Percentiles rank a stretch among this genome's conserved stretches.
These are phyloP conservation scores for Plasmodium billcollinsi DNA, from an alignment of 169 alveolate species.

Conservation along the genomic window DNA sequence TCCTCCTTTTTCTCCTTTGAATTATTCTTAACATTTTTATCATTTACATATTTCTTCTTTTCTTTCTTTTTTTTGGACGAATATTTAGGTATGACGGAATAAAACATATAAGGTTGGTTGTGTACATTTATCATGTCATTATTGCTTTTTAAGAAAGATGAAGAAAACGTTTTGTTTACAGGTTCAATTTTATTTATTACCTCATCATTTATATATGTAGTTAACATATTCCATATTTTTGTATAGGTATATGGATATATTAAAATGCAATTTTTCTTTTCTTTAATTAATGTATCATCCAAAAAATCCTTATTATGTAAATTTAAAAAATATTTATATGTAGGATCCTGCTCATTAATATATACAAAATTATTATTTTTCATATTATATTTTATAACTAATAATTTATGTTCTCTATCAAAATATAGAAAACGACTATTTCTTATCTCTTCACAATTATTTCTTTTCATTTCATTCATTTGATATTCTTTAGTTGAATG, in stretches of 20 bases:
- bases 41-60: background rate
- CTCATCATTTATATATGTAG: constrained; percentile 75
- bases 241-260: constrained; percentile 69
- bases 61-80: constrained; percentile 16
- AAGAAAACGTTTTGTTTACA: constrained; percentile 72
- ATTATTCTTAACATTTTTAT: too few relatives aligned
- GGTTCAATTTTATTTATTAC: constrained; percentile 77
- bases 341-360: constrained; percentile 37
- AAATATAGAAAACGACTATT: constrained; percentile 72
- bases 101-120: constrained; percentile 75
- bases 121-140: constrained; percentile 26
- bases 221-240: constrained; percentile 74
- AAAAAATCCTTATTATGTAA: constrained; percentile 59
- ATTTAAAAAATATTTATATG: constrained; percentile 59
- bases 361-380: constrained; percentile 44
- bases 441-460: constrained; percentile 74
- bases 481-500: constrained; percentile 45
- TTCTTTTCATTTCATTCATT: constrained; percentile 78
- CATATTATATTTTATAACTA: constrained; percentile 63
- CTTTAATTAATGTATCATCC: constrained; percentile 42
- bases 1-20: constrained; percentile 26
- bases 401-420: constrained; percentile 55
- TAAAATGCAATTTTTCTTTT: constrained; percentile 44
- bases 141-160: constrained; percentile 60
- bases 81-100: constrained; percentile 71